phyloP scores from a whole-genome alignment of 768 basidiomycete species.

The Mycena latifolia region DNA sequence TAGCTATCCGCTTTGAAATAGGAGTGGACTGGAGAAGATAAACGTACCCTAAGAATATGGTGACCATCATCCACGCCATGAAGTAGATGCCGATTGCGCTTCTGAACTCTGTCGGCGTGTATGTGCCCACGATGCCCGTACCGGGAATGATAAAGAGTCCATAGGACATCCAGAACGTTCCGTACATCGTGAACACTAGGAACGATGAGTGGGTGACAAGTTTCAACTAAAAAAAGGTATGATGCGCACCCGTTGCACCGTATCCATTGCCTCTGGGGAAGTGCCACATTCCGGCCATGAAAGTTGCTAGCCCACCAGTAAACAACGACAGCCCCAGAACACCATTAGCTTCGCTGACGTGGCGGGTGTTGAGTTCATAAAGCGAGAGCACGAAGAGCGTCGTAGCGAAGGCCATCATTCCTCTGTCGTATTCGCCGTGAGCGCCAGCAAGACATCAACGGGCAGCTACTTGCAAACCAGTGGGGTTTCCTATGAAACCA shows the following conservation, averaged over 20 bases:
- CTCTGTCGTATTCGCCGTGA: conserved; percentile 47
- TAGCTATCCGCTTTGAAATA: conserved; percentile 9
- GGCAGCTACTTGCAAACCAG: conserved; percentile 19
- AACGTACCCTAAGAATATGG: conserved; percentile 63
- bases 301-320: conserved; percentile 71
- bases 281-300: conserved; percentile 78
- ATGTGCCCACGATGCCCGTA: conserved; percentile 56
- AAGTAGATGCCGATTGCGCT: conserved; percentile 70
- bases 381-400: conserved; percentile 72
- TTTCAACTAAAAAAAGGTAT: neutral
- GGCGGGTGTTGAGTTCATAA: conserved; percentile 59
- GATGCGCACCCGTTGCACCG: conserved; percentile 61
- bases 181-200: conserved; percentile 70
- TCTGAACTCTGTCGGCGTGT: conserved; percentile 46
- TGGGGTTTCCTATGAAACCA: conserved; percentile 24
- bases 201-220: conserved; percentile 5
- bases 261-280: conserved; percentile 62
- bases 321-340: conserved; percentile 74
- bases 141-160: conserved; percentile 64
- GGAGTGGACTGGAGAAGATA: neutral
- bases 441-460: conserved; percentile 7
- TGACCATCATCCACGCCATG: conserved; percentile 66
- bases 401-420: conserved; percentile 60
- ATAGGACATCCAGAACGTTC: conserved; percentile 75
- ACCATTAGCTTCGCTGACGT: conserved; percentile 55